A percentile compares a stretch with the other conserved stretches of the same genome.
Conservation (phyloP, 768 basidiomycete species). For the Leccinellum luteum region DNA sequence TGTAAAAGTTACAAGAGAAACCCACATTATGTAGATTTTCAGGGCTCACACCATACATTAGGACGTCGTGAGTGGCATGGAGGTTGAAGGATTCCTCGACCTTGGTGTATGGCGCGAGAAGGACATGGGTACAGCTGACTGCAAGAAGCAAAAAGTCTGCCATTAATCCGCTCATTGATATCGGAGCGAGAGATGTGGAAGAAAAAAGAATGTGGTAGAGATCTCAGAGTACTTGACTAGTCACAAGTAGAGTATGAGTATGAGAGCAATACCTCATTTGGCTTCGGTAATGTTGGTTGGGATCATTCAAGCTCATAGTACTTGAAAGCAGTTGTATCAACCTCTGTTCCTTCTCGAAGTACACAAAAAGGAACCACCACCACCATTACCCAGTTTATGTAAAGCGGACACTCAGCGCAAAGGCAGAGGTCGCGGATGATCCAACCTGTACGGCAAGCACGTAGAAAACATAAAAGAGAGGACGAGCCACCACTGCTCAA, state of each 20-base stretch:
- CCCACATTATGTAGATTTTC: conserved; percentile 50
- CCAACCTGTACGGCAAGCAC: conserved; percentile 34
- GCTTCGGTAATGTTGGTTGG: not conserved
- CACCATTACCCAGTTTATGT: conserved; percentile 46
- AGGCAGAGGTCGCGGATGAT: conserved; percentile 39
- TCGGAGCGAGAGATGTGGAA: not conserved
- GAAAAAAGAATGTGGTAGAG: not conserved
- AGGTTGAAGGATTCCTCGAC: conserved; percentile 98
- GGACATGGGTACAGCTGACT: conserved; percentile 62
- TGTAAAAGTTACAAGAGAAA: not conserved
- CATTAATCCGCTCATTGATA: conserved; percentile 18
- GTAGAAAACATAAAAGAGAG: conserved; percentile 41
- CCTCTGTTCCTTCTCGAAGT: conserved; percentile 52
- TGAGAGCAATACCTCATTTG: no score
- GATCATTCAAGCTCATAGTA: conserved; percentile 24
- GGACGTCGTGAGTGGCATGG: conserved; percentile 85
- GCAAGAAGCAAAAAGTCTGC: conserved; percentile 52
- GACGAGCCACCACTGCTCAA: conserved; percentile 48
- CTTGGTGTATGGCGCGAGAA: conserved; percentile 87
- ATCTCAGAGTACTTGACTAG: no score
- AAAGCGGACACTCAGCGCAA: conserved; percentile 35
- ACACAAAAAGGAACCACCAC: conserved; percentile 55
- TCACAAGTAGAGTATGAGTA: no score
- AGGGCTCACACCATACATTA: conserved; percentile 64
- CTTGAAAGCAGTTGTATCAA: conserved; percentile 56